Evolutionary conservation across 1,284 basidiomycete species (phyloP), one percentile per base, ranked within the genome.

Genomic region (Ceratobasidium sp.): DNA sequence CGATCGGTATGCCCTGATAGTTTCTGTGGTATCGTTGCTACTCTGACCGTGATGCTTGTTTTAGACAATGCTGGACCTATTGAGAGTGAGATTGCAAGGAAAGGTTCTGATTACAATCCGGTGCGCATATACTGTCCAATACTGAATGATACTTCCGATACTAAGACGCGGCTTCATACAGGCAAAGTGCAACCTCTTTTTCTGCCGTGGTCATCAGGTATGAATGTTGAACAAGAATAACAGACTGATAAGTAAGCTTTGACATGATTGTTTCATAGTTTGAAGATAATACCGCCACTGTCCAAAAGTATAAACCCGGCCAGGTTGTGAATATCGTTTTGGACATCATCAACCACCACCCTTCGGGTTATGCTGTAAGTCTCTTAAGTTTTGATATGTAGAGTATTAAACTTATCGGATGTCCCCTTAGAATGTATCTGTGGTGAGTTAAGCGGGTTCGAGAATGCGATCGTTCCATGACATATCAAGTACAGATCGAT

Each of bases 261-360:
- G n/a, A n/a, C n/a, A n/a, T n/a, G n/a, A n/a, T n/a, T n/a, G n/a
- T n/a, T n/a, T n/a, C n/a, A n/a, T n/a, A 65, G 71, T 74, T 74
- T 54, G 71, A 2, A 5, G 59, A 74, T 28, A 74, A 65, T 17
- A 65, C 26, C 2, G 48, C n/a, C 26, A 64, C 28, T 2, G 59
- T 74, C 9, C 71, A 56, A 54, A 61, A 9, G 9, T 64, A 74
- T n/a, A 50, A 33, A 23, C 71, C 59, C 13, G 71, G 71, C 7
- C 71, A 74, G n/a, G 70, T 73, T 40, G 42, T 73, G n/a, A 73
- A 73, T 28, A 73, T 73, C 17, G 70, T 61, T 0, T 33, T 73
- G 13, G 70, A 73, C 62, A 73, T 73, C 23, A 62, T 73, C 44
- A 73, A 73, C 46, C 70, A 73, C n/a, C 70, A 73, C 26, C 70